Percentiles rank a stretch among this genome's conserved stretches.
Evolutionary conservation across 805 yeast species (phyloP).

Genomic region (Monosporozyma unispora): DNA sequence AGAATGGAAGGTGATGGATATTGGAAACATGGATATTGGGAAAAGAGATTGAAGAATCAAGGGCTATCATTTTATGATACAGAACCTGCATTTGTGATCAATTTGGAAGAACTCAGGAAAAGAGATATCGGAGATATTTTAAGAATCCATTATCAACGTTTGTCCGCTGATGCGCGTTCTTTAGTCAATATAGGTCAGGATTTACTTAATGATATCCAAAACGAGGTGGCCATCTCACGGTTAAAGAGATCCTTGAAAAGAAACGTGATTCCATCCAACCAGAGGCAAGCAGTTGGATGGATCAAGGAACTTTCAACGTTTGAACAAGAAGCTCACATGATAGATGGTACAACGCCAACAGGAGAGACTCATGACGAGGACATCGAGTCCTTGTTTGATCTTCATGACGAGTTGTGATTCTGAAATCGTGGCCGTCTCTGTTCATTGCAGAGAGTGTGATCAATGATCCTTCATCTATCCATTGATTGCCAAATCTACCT

Average conservation of each 20-base stretch:
- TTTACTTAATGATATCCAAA: conserved; percentile 80
- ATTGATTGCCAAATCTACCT: too few relatives aligned
- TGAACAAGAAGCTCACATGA: neutral
- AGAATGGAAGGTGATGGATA: conserved; percentile 72
- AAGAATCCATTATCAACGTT: conserved; percentile 74
- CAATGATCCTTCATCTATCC: neutral
- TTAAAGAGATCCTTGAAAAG: conserved; percentile 1
- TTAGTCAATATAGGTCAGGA: conserved; percentile 85
- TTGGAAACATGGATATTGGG: conserved; percentile 95
- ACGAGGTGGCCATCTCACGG: conserved; percentile 30
- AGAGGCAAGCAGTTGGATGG: neutral
- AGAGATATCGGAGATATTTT: conserved; percentile 68
- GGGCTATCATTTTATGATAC: conserved; percentile 58
- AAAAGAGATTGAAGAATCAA: conserved; percentile 44
- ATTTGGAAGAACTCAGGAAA: conserved; percentile 56
- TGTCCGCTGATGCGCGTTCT: conserved; percentile 73
- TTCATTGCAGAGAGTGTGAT: neutral
- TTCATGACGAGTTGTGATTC: conserved; percentile 6
- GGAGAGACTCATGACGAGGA: neutral
- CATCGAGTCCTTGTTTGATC: neutral
- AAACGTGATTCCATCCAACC: neutral
- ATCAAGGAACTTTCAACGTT: neutral
- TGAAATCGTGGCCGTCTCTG: neutral
- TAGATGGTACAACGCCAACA: neutral
- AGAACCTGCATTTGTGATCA: conserved; percentile 78